Base-by-base conservation (phyloP, 169 alveolate species). In the Eimeria sp. region DNA sequence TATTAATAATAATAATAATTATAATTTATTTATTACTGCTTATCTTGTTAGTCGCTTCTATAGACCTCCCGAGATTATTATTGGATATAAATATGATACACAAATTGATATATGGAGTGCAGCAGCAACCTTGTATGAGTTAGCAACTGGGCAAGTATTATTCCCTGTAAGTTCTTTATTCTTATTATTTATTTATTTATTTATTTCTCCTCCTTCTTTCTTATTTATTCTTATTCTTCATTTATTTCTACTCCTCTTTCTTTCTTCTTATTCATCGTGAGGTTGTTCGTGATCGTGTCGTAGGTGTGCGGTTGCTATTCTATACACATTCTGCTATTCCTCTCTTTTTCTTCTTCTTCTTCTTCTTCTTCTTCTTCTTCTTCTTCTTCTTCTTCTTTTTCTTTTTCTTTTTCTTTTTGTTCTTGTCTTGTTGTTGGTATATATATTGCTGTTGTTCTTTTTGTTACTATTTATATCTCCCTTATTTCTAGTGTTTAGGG, bases 61-160 rank as follows among this genome's bases (percentile, higher is more conserved):
- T 97, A 98, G 99, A 88, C 99, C 99, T 2, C 99, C 99, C 14
- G 99, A 99, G 97, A 99, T 99, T 75, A 98, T 99, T 72, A 96
- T 99, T 43, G 99, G 99, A 1, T 96, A 94, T 76, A 95, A 98
- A 51, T 99, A 98, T 96, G 99, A 98, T 93, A 95, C 97, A 83
- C 97, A 98, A 54, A 98, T 99, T 73, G 99, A 99, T 95, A 98
- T 99, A 49, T 99, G 99, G 99, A 98, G 99, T 61, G 98, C 99
- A 40, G 99, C 99, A 22, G 98, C 99, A 27, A 99, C 99, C 3
- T 97, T 99, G 27, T 99, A 97, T 97, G 99, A 99, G 97, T 96
- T 99, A 40, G 99, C 99, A 78, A 98, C 99, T n/a, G 99, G 99
- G 20, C 98, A 98, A 96, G 98, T 99, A 11, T 97, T 99, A 94